Conservation (phyloP, 2,329 filamentous ascomycete species). For the Dactylellina parvicollis region DNA sequence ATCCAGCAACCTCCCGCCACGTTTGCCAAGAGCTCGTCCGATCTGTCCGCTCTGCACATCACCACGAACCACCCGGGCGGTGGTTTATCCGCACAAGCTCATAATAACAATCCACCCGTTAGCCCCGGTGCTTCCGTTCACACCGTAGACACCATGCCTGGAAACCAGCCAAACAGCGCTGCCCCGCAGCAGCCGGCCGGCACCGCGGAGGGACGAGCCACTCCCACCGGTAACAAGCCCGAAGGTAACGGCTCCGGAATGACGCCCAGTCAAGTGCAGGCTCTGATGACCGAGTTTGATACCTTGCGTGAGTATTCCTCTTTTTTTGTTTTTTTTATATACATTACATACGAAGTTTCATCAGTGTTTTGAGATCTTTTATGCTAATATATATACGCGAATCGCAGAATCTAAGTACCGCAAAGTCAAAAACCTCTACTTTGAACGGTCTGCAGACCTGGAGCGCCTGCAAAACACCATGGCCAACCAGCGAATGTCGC, state of each 20-base stretch:
- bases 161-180: constrained; percentile 13
- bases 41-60: constrained; percentile 30
- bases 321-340: constrained; percentile 18
- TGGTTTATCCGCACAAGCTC: constrained; percentile 14
- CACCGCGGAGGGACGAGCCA: constrained; percentile 26
- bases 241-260: constrained; percentile 44
- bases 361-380: constrained; percentile 63
- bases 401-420: constrained; percentile 88
- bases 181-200: constrained; percentile 19
- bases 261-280: constrained; percentile 49
- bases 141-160: constrained; percentile 46
- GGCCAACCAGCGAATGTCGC: constrained; percentile 91
- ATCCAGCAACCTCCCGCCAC: constrained; percentile 60
- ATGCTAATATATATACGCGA: constrained; percentile 63
- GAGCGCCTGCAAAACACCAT: constrained; percentile 97
- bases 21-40: constrained; percentile 51
- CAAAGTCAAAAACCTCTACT: constrained; percentile 97
- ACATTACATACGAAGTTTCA: too few species aligned
- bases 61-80: constrained; percentile 24
- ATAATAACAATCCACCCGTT: constrained; percentile 33
- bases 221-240: constrained; percentile 29
- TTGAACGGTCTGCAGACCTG: constrained; percentile 88
- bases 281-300: constrained; percentile 55
- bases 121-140: constrained; percentile 47
- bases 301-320: constrained; percentile 51